Percentiles rank a stretch among this genome's conserved stretches.
Evolutionary conservation across 768 basidiomycete genomes (phyloP).

Genomic region (Russula lepida): DNA sequence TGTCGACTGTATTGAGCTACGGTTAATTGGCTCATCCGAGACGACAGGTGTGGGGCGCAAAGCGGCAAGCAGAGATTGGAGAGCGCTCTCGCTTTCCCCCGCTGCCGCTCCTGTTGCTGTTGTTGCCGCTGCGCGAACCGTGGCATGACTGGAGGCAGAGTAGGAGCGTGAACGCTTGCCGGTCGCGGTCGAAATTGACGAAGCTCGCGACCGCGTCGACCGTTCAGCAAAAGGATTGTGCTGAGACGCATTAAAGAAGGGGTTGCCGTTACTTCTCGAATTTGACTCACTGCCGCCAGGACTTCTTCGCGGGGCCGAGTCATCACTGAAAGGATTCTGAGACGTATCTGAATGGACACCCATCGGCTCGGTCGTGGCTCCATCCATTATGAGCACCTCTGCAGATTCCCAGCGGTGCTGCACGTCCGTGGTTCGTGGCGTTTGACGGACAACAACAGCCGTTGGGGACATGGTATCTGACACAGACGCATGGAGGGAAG

Average conservation of each 20-base stretch:
- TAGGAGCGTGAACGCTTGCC: slow-evolving; percentile 6
- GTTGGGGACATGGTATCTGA: slow-evolving; percentile 16
- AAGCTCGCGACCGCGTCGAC: slow-evolving; percentile 9
- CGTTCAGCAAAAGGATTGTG: slow-evolving; percentile 20
- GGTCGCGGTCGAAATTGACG: slow-evolving; percentile 14
- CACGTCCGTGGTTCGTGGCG: slow-evolving; percentile 10
- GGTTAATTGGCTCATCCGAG: background rate
- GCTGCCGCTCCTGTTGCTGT: too few species aligned
- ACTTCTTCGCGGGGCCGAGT: background rate
- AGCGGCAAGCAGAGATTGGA: slow-evolving; percentile 20
- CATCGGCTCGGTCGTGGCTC: background rate
- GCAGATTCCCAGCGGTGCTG: slow-evolving; percentile 21
- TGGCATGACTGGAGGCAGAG: slow-evolving; percentile 6
- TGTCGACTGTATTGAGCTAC: slow-evolving; percentile 6
- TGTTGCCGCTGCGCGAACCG: background rate
- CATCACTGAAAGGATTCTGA: slow-evolving; percentile 15
- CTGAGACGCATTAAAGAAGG: slow-evolving; percentile 18
- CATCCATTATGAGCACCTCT: slow-evolving; percentile 19
- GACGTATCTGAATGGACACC: background rate
- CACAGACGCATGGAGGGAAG: slow-evolving; percentile 5
- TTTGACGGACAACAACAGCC: slow-evolving; percentile 13
- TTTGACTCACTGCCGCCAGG: background rate
- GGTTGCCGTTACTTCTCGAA: slow-evolving; percentile 7
- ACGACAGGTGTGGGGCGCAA: background rate
- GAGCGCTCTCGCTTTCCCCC: slow-evolving; percentile 1